These are phyloP conservation scores for Lactuca saligna DNA, from an alignment of 129 eudicot species.

Conservation along the genomic window DNA sequence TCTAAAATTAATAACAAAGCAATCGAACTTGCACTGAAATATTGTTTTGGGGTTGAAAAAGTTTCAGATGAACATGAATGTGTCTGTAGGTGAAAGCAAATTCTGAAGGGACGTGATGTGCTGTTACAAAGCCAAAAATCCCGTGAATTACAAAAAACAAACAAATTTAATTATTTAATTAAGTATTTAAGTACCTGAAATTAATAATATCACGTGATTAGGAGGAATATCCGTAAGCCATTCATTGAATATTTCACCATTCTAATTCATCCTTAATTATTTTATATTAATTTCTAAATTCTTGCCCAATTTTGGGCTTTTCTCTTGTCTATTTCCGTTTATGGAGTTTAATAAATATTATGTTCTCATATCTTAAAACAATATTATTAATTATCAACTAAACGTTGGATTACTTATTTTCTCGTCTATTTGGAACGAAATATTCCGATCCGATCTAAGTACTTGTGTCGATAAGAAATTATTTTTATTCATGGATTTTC, in stretches of 20 bases:
- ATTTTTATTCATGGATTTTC: neutral
- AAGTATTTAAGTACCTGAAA: neutral
- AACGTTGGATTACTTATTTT: neutral
- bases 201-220: slow-evolving; percentile 23
- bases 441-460: neutral
- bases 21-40: too few species aligned
- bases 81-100: slow-evolving; percentile 26
- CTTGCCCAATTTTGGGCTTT: slow-evolving; percentile 16
- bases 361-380: neutral
- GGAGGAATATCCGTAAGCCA: slow-evolving; percentile 7
- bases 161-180: neutral
- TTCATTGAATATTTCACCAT: slow-evolving; percentile 14
- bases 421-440: neutral
- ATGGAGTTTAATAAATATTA: neutral
- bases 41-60: neutral
- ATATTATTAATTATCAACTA: neutral
- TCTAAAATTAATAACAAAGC: neutral
- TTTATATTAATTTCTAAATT: slow-evolving; percentile 8
- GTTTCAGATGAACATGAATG: slow-evolving; percentile 28
- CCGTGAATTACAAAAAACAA: slow-evolving; percentile 28
- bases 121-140: slow-evolving; percentile 38
- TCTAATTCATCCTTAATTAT: neutral
- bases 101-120: slow-evolving; percentile 20
- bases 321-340: slow-evolving; percentile 20
- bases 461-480: neutral